A percentile compares a stretch with the other conserved stretches of the same genome.
Evolutionary conservation across 495 filamentous ascomycete species (phyloP).

Genomic region (Physcia stellaris): DNA sequence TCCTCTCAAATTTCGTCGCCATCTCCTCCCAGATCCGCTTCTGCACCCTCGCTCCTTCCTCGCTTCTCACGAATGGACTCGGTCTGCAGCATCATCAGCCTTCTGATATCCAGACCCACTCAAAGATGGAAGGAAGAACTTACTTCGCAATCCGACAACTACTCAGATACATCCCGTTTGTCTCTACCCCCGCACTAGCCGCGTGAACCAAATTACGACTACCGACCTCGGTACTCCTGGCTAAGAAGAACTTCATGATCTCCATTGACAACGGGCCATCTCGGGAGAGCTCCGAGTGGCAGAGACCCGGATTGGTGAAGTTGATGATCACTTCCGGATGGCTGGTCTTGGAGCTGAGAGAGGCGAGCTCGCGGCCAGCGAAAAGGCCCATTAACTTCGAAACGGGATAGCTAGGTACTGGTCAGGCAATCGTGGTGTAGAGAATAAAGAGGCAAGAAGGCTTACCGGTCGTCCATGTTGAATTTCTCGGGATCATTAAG

Average conservation of each 20-base stretch:
- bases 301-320: slow-evolving; percentile 36
- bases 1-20: slow-evolving; percentile 30
- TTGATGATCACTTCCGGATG: slow-evolving; percentile 34
- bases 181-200: slow-evolving; percentile 17
- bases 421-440: too few species aligned
- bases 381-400: slow-evolving; percentile 23
- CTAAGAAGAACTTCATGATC: slow-evolving; percentile 18
- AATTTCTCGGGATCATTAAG: slow-evolving; percentile 17
- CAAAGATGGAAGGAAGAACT: not conserved
- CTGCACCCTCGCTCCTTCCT: slow-evolving; percentile 28
- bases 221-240: slow-evolving; percentile 24
- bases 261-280: slow-evolving; percentile 19
- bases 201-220: slow-evolving; percentile 25
- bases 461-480: slow-evolving; percentile 13
- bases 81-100: not conserved
- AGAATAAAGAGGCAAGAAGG: too few species aligned
- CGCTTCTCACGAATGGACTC: slow-evolving; percentile 24
- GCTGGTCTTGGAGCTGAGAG: slow-evolving; percentile 4
- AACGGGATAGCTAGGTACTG: slow-evolving; percentile 16
- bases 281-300: slow-evolving; percentile 28
- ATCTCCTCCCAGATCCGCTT: slow-evolving; percentile 41
- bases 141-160: slow-evolving; percentile 7
- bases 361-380: slow-evolving; percentile 17
- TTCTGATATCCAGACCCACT: not conserved
- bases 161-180: slow-evolving; percentile 21